Base-by-base conservation (phyloP, 805 yeast genomes). In the Spencermartinsiella europaea region DNA sequence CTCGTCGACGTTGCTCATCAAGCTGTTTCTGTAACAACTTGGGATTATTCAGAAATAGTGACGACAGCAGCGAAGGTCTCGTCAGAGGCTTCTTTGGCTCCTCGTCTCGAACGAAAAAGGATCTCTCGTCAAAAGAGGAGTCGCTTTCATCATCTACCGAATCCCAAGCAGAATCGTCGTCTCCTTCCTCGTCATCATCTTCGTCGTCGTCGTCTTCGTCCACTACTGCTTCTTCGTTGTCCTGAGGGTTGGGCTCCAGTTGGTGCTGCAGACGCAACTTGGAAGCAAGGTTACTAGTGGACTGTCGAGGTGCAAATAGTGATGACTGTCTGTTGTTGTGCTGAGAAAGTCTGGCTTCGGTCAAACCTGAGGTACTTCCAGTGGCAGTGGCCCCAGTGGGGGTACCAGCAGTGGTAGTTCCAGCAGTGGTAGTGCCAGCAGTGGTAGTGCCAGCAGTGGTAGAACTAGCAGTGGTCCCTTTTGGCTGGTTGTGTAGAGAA, bases 121-220 rank as follows among this genome's bases (percentile, higher is more conserved):
- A 44, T 20, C 50, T 49, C 42, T 65, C 66, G 40, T 61, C 67
- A 44, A 57, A 55, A 1, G 62, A 55, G 4, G 60, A 54, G 14
- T 56, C 61, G 20, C 58, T 58, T 33, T 60, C 65, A 22, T 66
- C 70, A 27, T 56, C 63, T 7, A 63, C 67, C 3, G 67, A 63
- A 45, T 65, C 70, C 70, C 70, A 66, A 27, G 57, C 66, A 2
- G 64, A 64, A 19, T 62, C 69, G 33, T 60, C 62, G 7, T 54
- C 63, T 15, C 56, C 67, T 12, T 52, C 56, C 36, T 55, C 59
- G 36, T 58, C 57, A 31, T 56, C 57, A 14, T 46, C 55, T 19
- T 51, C 51, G 10, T 52, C 56, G 21, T 50, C 53, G 15, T 52
- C 49, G 3, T 49, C 50, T 36, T 55, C 33, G 50, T 55, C 43